Evolutionary conservation across 2,329 filamentous ascomycete species (phyloP).

Genomic region (Aspergillus uvarum): DNA sequence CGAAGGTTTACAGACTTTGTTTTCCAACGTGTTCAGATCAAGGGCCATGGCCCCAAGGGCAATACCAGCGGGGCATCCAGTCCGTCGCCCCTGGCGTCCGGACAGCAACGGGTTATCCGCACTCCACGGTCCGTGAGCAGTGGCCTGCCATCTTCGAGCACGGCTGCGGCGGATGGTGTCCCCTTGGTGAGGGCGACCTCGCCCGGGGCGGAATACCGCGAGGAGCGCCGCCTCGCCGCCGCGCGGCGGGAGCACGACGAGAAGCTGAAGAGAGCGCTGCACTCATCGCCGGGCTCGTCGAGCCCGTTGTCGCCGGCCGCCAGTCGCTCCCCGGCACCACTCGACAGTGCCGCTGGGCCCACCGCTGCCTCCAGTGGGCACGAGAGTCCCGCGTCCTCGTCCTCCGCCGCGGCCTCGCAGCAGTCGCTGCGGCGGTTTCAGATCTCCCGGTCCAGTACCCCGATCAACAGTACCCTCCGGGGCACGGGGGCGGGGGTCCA

Average conservation of each 20-base stretch:
- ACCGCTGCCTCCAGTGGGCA: constrained; percentile 13
- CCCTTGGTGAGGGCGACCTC: constrained; percentile 44
- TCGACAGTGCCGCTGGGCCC: not conserved
- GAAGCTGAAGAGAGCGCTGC: constrained; percentile 28
- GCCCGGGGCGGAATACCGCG: constrained; percentile 43
- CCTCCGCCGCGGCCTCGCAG: constrained; percentile 8
- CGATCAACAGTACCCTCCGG: constrained; percentile 25
- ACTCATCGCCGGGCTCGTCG: constrained; percentile 20
- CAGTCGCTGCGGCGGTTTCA: constrained; percentile 40
- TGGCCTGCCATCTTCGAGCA: constrained; percentile 21
- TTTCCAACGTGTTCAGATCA: constrained; percentile 44
- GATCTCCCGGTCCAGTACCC: constrained; percentile 36
- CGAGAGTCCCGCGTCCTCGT: constrained; percentile 22
- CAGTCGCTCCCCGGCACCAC: not conserved
- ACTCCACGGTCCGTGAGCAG: constrained; percentile 39
- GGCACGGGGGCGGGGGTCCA: constrained; percentile 35
- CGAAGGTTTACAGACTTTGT: constrained; percentile 51
- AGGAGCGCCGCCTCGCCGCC: constrained; percentile 31
- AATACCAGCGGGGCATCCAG: constrained; percentile 8
- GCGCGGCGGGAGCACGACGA: constrained; percentile 32
- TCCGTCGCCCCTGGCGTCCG: constrained; percentile 20
- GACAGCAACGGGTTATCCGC: constrained; percentile 29
- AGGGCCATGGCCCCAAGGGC: constrained; percentile 16
- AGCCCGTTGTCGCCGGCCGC: not conserved
- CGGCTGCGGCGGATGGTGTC: constrained; percentile 24